Base-by-base conservation (phyloP, 345 rosid species). In the Pugionium dolabratum region DNA sequence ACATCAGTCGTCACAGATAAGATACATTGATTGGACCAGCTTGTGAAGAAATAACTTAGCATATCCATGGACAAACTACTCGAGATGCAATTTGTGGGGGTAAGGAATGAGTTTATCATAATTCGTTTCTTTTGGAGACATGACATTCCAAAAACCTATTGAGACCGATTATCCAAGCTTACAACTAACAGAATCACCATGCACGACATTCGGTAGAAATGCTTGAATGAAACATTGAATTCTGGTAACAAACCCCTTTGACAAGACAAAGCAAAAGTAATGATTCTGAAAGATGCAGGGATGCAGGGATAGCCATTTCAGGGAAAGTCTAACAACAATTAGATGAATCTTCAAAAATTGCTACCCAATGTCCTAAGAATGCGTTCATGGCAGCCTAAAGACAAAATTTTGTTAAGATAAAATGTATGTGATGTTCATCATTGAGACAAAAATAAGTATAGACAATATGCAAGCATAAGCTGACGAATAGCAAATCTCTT, bases 1-100 rank as follows among this genome's bases (percentile, higher is more conserved):
- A 55, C 44, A 70, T 70, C 62, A 70, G 75, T 54, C 34, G 4
- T 43, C 44, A 64, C 51, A 31, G 18, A 53, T 7, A 40, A 39
- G 59, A 51, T 40, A 64, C 47, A 64, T 11, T 40, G 51, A 31
- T 52, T 41, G 33, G 2, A 30, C 18, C 41, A 37, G 27, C 25
- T 66, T 41, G 7, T 33, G 43, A 44, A 45, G 45, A 53, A 43
- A 27, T 43, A 54, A 54, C 36, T 34, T 54, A 31, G 26, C 56
- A 50, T 40, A 63, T 39, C 47, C 57, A 44, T 25, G 41, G 42
- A 32, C 18, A 48, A 62, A 27, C 67, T 48, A 62, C 46, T 35
- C 10, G 8, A 55, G 11, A 36, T 53, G 58, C 58, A 54, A 7
- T 54, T 33, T 53, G 5, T 6, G 35, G 36, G 3, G 43, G 28